Conservation (phyloP, 495 filamentous ascomycete genomes). For the Aspergillus nanangensis region DNA sequence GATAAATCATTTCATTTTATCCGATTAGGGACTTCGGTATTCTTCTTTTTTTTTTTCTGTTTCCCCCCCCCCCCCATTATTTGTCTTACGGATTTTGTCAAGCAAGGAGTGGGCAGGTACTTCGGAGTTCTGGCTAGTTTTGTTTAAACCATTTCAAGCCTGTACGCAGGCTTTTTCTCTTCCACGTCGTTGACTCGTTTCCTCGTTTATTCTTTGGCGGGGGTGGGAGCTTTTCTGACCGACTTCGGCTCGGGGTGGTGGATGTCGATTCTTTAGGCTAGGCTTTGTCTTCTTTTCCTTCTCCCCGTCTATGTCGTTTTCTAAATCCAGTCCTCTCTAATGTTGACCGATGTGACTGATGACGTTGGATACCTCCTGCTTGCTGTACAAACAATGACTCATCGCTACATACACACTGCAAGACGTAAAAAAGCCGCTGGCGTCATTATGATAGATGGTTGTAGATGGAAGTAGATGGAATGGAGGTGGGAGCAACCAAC, state of each 20-base stretch:
- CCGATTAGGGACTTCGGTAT: no score
- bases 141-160: not conserved
- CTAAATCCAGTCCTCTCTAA: no score
- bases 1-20: no score
- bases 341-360: no score
- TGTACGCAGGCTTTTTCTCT: not conserved
- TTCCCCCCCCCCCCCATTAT: constrained; percentile 4
- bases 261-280: no score
- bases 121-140: constrained; percentile 19
- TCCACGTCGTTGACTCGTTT: not conserved
- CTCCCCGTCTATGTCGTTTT: constrained; percentile 4
- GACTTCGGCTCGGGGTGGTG: no score
- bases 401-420: not conserved
- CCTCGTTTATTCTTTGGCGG: no score
- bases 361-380: not conserved
- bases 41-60: constrained; percentile 1
- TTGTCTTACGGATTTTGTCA: constrained; percentile 17
- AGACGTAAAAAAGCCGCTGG: no score
- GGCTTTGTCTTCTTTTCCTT: constrained; percentile 10
- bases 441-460: no score
- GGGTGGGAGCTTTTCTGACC: no score
- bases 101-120: constrained; percentile 34
- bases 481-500: no score
- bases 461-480: no score
- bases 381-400: not conserved